A percentile compares a stretch with the other conserved stretches of the same genome.
Evolutionary conservation across 116 monocot species (phyloP).

Genomic region (Thalassia testudinum): DNA sequence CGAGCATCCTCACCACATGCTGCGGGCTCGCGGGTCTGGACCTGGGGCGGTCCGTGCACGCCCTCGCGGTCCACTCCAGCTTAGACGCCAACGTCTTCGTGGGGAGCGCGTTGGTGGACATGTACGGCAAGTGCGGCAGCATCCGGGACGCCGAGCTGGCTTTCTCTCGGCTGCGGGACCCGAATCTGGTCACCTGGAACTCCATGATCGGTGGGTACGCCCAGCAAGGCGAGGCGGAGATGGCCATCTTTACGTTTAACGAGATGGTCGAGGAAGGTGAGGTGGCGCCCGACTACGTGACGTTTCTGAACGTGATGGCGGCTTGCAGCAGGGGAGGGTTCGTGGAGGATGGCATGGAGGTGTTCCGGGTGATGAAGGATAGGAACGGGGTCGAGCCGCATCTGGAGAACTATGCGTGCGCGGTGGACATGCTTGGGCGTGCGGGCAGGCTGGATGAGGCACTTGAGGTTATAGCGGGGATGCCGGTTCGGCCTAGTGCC

Average conservation of each 20-base stretch:
- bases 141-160: conserved; percentile 31
- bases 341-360: conserved; percentile 28
- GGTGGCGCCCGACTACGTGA: conserved; percentile 51
- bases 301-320: conserved; percentile 42
- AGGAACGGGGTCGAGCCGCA: conserved; percentile 39
- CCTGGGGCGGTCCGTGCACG: conserved; percentile 63
- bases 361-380: conserved; percentile 61
- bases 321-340: conserved; percentile 56
- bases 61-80: conserved; percentile 30
- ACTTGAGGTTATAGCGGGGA: conserved; percentile 41
- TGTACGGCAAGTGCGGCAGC: conserved; percentile 84
- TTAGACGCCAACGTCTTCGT: conserved; percentile 48
- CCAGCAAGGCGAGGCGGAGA: conserved; percentile 30
- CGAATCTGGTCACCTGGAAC: conserved; percentile 60
- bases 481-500: conserved; percentile 52
- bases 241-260: conserved; percentile 30
- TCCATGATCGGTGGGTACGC: conserved; percentile 55
- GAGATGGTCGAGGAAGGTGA: conserved; percentile 26
- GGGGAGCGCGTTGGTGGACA: conserved; percentile 50
- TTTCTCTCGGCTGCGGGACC: conserved; percentile 20
- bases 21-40: conserved; percentile 40
- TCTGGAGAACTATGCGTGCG: conserved; percentile 65
- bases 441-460: conserved; percentile 59
- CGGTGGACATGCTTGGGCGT: conserved; percentile 73
- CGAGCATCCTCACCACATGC: conserved; percentile 55